Conservation (phyloP, 2,329 filamentous ascomycete genomes). For the Mycocentrospora acerina region DNA sequence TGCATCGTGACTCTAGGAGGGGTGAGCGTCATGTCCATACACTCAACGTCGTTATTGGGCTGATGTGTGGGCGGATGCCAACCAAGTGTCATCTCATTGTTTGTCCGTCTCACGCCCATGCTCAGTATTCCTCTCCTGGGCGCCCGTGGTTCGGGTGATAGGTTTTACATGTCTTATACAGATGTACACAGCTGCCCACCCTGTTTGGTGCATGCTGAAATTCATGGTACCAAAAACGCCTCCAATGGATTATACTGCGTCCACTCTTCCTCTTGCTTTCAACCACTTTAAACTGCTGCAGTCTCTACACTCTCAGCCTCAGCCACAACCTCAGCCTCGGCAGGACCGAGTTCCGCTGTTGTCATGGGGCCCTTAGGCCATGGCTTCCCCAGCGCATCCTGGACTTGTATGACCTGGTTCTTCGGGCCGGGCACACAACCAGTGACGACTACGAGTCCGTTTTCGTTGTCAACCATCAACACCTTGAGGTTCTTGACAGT, state of each 20-base stretch:
- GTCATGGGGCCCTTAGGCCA: conserved; percentile 58
- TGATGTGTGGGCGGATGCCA: too few species aligned
- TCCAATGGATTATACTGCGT: conserved; percentile 10
- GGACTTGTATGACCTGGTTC: conserved; percentile 78
- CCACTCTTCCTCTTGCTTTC: background rate
- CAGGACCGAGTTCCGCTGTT: conserved; percentile 20
- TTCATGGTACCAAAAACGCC: conserved; percentile 1
- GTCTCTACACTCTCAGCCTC: conserved; percentile 13
- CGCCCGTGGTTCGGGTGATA: background rate
- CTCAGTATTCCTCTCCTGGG: too few species aligned
- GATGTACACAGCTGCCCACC: background rate
- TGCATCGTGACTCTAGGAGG: too few species aligned
- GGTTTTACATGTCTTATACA: conserved; percentile 3
- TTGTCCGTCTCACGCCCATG: too few species aligned
- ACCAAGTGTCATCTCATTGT: too few species aligned
- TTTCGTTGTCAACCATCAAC: conserved; percentile 80
- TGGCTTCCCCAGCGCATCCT: conserved; percentile 88
- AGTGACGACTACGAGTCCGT: conserved; percentile 85
- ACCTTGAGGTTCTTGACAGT: conserved; percentile 92
- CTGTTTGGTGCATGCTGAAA: background rate
- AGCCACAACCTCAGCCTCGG: conserved; percentile 10
- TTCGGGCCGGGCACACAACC: conserved; percentile 85
- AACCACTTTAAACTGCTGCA: conserved; percentile 2
- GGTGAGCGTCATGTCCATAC: too few species aligned
- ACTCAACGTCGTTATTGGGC: too few species aligned